Base-by-base conservation (phyloP, 1,284 basidiomycete species). In the Gymnopus androsaceus region DNA sequence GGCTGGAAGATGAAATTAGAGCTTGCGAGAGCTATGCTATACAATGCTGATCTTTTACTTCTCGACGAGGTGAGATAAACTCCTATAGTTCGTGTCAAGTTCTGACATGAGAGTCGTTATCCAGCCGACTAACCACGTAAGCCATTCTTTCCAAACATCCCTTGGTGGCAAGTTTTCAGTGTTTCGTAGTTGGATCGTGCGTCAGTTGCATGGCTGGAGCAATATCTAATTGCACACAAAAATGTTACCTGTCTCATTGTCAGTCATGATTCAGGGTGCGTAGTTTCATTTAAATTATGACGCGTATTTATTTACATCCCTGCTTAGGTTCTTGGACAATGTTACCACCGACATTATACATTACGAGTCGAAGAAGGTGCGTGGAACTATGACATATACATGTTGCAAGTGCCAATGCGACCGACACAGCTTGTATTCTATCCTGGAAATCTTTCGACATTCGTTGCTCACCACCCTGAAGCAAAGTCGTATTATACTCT, bases 1-100 rank as follows among this genome's bases (percentile, higher is more conserved):
- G 96, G 97, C 51, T 99, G 96, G 96, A 99, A 99, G 81, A 99
- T 99, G 96, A 94, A 94, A 78, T 84, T 94, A 60, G 96, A 90
- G 76, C 83, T 91, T 47, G 94, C 90, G 14, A 80, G 94, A 65
- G 95, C 95, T n/a, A 97, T 97, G 93, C 76, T 97, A 52, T 95
- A 95, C 76, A 92, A 95, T 67, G 97, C 95, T 36, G 95, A 98
- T 75, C 84, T 98, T 52, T 81, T 98, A 46, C 80, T 98, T 54
- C 85, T 98, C 51, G 94, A 95, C 70, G 88, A 90, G 78, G 85
- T 88, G 57, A 62, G 50, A 28, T 51, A 14, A 12, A 19, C 27
- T 14, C 19, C 25, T 45, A 23, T 17, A 36, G 11, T 45, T 7
- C 31, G 33, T 45, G 31, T 31, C 19, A 15, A 34, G 14, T 51